phyloP scores from a whole-genome alignment of 2,329 filamentous ascomycete genomes.

The Penicillium sp. region DNA sequence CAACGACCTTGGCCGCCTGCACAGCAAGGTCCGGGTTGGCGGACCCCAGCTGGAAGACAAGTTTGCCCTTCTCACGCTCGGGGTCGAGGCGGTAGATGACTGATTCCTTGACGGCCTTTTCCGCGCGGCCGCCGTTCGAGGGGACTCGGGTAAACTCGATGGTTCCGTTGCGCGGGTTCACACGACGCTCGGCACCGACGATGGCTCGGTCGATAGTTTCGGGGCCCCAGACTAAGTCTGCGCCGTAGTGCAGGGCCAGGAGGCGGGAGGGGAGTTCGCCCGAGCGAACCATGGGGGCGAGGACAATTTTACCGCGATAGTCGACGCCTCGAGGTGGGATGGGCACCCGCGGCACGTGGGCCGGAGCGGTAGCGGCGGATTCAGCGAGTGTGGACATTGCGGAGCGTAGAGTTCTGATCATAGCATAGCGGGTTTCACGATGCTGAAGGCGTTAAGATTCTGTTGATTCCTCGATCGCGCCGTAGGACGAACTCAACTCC shows the following conservation, averaged over 20 bases:
- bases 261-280: slow-evolving; percentile 89
- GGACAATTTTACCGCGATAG: slow-evolving; percentile 87
- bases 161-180: slow-evolving; percentile 69
- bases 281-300: slow-evolving; percentile 97
- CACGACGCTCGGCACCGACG: slow-evolving; percentile 73
- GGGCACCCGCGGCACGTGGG: slow-evolving; percentile 60
- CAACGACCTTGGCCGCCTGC: slow-evolving; percentile 74
- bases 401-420: slow-evolving; percentile 42
- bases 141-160: slow-evolving; percentile 78
- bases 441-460: slow-evolving; percentile 2
- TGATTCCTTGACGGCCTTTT: slow-evolving; percentile 47
- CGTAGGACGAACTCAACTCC: no score
- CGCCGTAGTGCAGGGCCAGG: slow-evolving; percentile 85
- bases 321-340: slow-evolving; percentile 86
- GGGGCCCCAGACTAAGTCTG: slow-evolving; percentile 95
- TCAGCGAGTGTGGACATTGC: slow-evolving; percentile 48
- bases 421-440: slow-evolving; percentile 25
- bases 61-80: slow-evolving; percentile 62
- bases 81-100: slow-evolving; percentile 83
- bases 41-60: slow-evolving; percentile 92
- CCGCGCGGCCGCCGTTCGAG: slow-evolving; percentile 55
- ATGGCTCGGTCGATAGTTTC: slow-evolving; percentile 91
- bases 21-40: slow-evolving; percentile 77
- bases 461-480: not conserved
- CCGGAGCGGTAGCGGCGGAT: slow-evolving; percentile 20